Conservation (phyloP, 805 yeast species). For the Monosporozyma solicola region DNA sequence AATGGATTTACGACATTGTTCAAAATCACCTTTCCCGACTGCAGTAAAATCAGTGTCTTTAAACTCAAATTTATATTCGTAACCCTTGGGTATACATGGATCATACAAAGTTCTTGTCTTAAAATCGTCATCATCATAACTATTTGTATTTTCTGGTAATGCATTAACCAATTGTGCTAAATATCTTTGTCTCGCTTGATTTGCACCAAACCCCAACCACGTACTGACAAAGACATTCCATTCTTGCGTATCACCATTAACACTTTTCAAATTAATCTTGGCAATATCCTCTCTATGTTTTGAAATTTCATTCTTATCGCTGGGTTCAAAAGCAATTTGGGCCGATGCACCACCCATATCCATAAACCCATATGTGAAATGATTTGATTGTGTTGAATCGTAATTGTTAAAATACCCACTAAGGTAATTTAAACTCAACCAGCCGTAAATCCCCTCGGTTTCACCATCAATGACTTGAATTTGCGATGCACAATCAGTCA, state of each 20-base stretch:
- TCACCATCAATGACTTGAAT: slow-evolving; percentile 88
- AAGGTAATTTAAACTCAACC: slow-evolving; percentile 86
- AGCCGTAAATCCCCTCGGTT: slow-evolving; percentile 90
- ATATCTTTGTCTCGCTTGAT: slow-evolving; percentile 77
- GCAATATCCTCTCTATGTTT: slow-evolving; percentile 69
- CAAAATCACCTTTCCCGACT: slow-evolving; percentile 72
- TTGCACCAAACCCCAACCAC: slow-evolving; percentile 97
- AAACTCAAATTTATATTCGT: slow-evolving; percentile 38
- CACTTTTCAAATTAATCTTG: slow-evolving; percentile 51
- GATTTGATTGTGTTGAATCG: slow-evolving; percentile 29
- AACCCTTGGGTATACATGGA: slow-evolving; percentile 74
- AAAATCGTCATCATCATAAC: slow-evolving; percentile 39
- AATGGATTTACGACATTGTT: slow-evolving; percentile 57
- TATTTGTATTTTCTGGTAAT: slow-evolving; percentile 41
- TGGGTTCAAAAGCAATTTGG: slow-evolving; percentile 88
- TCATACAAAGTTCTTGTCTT: slow-evolving; percentile 40
- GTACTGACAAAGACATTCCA: slow-evolving; percentile 92
- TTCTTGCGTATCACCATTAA: slow-evolving; percentile 59
- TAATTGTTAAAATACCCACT: slow-evolving; percentile 53
- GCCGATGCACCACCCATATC: slow-evolving; percentile 99
- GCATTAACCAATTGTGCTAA: slow-evolving; percentile 45
- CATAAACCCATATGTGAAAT: slow-evolving; percentile 81
- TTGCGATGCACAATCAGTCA: slow-evolving; percentile 52
- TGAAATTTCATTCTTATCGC: slow-evolving; percentile 45
- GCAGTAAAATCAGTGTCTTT: slow-evolving; percentile 41